phyloP scores from a whole-genome alignment of 2,329 filamentous ascomycete genomes.

The Rhinocladiella similis region DNA sequence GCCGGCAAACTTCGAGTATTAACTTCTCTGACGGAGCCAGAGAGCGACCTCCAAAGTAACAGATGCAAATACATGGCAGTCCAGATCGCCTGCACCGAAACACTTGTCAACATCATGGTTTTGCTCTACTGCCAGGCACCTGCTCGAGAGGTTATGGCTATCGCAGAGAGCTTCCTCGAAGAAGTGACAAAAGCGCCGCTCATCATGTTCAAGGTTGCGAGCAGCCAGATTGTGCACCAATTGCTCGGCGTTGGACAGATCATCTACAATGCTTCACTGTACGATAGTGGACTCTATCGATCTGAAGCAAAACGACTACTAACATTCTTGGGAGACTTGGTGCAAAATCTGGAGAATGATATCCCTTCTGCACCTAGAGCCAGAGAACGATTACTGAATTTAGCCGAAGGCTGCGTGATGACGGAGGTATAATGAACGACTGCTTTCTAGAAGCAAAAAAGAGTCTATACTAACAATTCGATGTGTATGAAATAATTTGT shows the following conservation, averaged over 20 bases:
- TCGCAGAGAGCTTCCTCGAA: conserved; percentile 7
- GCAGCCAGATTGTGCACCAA: conserved; percentile 12
- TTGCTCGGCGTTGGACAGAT: conserved; percentile 11
- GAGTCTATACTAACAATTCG: no score
- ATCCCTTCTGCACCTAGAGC: conserved; percentile 5
- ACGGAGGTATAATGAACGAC: not conserved
- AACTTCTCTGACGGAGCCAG: not conserved
- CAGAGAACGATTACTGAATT: conserved; percentile 1
- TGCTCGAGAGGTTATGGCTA: conserved; percentile 1
- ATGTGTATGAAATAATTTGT: no score
- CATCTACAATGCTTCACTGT: conserved; percentile 6
- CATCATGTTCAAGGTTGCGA: conserved; percentile 13
- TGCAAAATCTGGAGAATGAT: conserved; percentile 6
- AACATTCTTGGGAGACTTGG: conserved; percentile 3
- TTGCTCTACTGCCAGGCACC: conserved; percentile 9
- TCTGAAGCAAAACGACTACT: conserved; percentile 6
- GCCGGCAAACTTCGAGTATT: not conserved
- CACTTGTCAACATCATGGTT: conserved; percentile 7
- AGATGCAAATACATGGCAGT: conserved; percentile 8
- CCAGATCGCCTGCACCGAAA: conserved; percentile 8
- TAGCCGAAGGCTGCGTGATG: not conserved
- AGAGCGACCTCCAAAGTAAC: conserved; percentile 1
- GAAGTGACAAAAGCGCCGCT: conserved; percentile 8
- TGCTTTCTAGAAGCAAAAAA: no score
- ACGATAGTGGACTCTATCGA: conserved; percentile 6